Evolutionary conservation across 768 basidiomycete species (phyloP).

Genomic region (Leccinum arenicola): DNA sequence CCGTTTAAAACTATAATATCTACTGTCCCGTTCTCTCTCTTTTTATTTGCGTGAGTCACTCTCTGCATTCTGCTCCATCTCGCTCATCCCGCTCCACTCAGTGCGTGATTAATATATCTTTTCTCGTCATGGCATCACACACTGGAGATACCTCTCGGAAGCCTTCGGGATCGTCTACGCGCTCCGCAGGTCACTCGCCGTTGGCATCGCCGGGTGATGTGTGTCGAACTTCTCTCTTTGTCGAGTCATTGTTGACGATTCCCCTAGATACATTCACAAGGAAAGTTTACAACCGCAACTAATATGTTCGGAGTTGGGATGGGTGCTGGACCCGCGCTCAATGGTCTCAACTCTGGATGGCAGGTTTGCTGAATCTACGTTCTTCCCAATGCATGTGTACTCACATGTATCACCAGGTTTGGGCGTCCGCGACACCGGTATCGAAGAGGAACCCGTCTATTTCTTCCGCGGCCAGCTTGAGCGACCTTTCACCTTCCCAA

Average conservation of each 20-base stretch:
- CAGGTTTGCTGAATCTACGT: conserved; percentile 45
- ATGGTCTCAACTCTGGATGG: conserved; percentile 61
- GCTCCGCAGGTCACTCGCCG: conserved; percentile 62
- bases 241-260: conserved; percentile 8
- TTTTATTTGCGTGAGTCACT: conserved; percentile 30
- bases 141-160: conserved; percentile 53
- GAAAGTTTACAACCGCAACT: conserved; percentile 41
- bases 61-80: conserved; percentile 6
- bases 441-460: conserved; percentile 60
- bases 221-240: conserved; percentile 18
- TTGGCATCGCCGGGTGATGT: conserved; percentile 59
- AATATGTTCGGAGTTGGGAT: conserved; percentile 56
- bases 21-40: conserved; percentile 17
- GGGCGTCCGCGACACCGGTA: conserved; percentile 48
- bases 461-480: conserved; percentile 54
- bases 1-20: conserved; percentile 34
- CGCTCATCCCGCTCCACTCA: conserved; percentile 19
- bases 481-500: conserved; percentile 45
- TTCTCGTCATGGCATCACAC: conserved; percentile 32
- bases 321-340: conserved; percentile 45
- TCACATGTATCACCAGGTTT: conserved; percentile 44
- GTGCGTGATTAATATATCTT: conserved; percentile 31
- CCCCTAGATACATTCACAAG: conserved; percentile 39
- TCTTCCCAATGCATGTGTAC: conserved; percentile 4
- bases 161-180: conserved; percentile 67